phyloP scores from a whole-genome alignment of 441 rosid species.

The Capsella rubella region DNA sequence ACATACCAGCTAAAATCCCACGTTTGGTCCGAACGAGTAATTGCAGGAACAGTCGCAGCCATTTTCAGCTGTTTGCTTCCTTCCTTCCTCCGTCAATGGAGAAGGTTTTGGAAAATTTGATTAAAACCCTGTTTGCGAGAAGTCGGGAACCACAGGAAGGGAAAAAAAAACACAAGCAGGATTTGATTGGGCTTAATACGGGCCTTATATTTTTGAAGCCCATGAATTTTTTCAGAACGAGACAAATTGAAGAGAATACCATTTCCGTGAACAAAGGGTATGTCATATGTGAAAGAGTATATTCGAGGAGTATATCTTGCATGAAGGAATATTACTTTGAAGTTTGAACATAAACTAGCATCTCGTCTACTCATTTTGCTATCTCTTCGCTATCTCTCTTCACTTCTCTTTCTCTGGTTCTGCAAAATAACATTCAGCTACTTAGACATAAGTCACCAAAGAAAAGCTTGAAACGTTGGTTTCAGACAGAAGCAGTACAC shows the following conservation, averaged over 20 bases:
- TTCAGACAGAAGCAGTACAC: slow-evolving; percentile 21
- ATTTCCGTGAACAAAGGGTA: slow-evolving; percentile 8
- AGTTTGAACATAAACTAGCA: slow-evolving; percentile 20
- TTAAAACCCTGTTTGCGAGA: not conserved
- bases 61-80: slow-evolving; percentile 25
- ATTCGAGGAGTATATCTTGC: slow-evolving; percentile 42
- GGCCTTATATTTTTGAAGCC: slow-evolving; percentile 18
- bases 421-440: not conserved
- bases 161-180: not conserved
- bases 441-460: slow-evolving; percentile 4
- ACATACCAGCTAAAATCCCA: slow-evolving; percentile 70
- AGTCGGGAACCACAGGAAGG: too few relatives aligned
- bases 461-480: slow-evolving; percentile 5
- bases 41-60: slow-evolving; percentile 40
- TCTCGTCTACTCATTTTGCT: slow-evolving; percentile 30
- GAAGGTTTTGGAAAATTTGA: not conserved
- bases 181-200: slow-evolving; percentile 8
- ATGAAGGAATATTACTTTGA: slow-evolving; percentile 39
- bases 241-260: not conserved
- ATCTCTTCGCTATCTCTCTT: slow-evolving; percentile 14
- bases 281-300: slow-evolving; percentile 14
- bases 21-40: slow-evolving; percentile 24
- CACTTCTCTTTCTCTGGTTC: slow-evolving; percentile 13
- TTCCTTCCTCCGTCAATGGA: slow-evolving; percentile 31
- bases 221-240: not conserved